Evolutionary conservation across 495 filamentous ascomycete species (phyloP).

Genomic region (Aspergillus incahuasiensis): DNA sequence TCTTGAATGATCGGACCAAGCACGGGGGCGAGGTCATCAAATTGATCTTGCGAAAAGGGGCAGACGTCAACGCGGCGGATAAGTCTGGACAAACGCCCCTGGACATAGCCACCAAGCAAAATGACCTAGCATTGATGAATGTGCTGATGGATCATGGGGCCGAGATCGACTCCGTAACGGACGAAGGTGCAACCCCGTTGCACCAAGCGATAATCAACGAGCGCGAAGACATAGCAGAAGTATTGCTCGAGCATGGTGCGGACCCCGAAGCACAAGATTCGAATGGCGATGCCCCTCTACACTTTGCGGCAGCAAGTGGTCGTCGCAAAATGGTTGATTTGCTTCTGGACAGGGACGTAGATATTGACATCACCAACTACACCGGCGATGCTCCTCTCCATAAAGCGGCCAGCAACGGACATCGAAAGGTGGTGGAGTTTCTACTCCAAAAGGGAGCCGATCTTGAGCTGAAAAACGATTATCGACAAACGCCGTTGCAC

Average conservation of each 20-base stretch:
- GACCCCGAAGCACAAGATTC: slow-evolving; percentile 24
- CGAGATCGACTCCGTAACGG: slow-evolving; percentile 15
- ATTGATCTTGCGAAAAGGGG: slow-evolving; percentile 32
- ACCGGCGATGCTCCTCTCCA: slow-evolving; percentile 37
- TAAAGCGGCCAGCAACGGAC: slow-evolving; percentile 33
- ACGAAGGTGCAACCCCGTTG: slow-evolving; percentile 26
- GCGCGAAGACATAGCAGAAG: slow-evolving; percentile 28
- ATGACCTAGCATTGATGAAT: slow-evolving; percentile 10
- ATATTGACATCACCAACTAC: slow-evolving; percentile 35
- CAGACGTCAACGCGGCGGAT: slow-evolving; percentile 34
- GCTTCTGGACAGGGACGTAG: slow-evolving; percentile 36
- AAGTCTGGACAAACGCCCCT: slow-evolving; percentile 30
- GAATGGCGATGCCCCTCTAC: slow-evolving; percentile 30
- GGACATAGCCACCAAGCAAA: slow-evolving; percentile 22
- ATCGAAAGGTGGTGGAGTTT: slow-evolving; percentile 32
- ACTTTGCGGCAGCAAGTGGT: slow-evolving; percentile 33
- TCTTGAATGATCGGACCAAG: slow-evolving; percentile 20
- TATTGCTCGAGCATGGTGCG: slow-evolving; percentile 27
- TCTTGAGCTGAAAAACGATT: slow-evolving; percentile 25
- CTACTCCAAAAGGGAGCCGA: slow-evolving; percentile 34
- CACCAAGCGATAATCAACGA: slow-evolving; percentile 29
- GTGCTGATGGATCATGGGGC: slow-evolving; percentile 5
- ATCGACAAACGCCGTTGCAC: slow-evolving; percentile 18
- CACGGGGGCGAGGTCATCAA: slow-evolving; percentile 16
- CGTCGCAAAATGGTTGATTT: slow-evolving; percentile 31